phyloP scores from a whole-genome alignment of 805 yeast species.

The Hagleromyces aurorensis region DNA sequence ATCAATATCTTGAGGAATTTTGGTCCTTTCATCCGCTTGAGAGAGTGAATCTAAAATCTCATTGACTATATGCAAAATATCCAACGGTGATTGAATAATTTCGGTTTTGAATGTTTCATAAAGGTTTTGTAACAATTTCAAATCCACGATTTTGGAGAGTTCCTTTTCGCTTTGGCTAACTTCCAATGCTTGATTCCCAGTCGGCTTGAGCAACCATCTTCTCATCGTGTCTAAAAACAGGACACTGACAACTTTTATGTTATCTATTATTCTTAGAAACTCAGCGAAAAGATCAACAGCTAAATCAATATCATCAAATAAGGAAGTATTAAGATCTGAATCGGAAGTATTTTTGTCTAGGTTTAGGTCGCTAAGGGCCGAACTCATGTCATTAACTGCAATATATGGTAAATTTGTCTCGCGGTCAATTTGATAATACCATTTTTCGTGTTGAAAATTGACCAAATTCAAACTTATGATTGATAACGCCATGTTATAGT shows the following conservation, averaged over 20 bases:
- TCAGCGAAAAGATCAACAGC: conserved; percentile 36
- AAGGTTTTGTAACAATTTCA: conserved; percentile 56
- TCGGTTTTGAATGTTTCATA: conserved; percentile 50
- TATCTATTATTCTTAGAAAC: conserved; percentile 44
- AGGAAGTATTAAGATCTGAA: too few relatives aligned
- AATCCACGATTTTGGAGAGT: too few relatives aligned
- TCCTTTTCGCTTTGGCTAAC: too few relatives aligned
- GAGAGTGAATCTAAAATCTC: conserved; percentile 31
- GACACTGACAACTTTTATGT: conserved; percentile 35
- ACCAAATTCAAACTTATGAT: conserved; percentile 27
- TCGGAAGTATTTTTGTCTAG: too few relatives aligned
- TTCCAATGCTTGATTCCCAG: conserved; percentile 9
- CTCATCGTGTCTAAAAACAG: conserved; percentile 46
- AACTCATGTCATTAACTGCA: conserved; percentile 7
- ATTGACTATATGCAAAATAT: conserved; percentile 44
- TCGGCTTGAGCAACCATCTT: conserved; percentile 52
- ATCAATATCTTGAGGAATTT: conserved; percentile 26
- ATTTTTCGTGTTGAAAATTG: conserved; percentile 30
- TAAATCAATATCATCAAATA: conserved; percentile 38
- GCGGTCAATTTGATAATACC: conserved; percentile 31
- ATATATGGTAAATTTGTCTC: conserved; percentile 34
- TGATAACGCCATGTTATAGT: conserved; percentile 19
- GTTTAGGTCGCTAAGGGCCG: too few relatives aligned
- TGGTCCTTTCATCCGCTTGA: conserved; percentile 14
- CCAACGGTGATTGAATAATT: conserved; percentile 38